Evolutionary conservation across 176 grass and related monocot species (phyloP).

Genomic region (Oryza longistaminata): DNA sequence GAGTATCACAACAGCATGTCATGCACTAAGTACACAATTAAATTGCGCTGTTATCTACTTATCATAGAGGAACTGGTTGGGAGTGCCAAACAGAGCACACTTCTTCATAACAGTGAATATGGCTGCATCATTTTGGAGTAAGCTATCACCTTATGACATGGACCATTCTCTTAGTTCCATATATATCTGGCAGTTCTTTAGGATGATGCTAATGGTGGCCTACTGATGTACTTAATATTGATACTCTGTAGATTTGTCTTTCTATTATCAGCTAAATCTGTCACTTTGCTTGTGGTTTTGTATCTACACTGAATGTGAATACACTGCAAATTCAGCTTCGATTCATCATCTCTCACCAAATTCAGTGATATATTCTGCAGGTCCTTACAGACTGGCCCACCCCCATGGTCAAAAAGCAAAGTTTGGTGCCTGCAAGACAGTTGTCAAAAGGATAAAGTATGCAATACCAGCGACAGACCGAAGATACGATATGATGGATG

Average conservation of each 20-base stretch:
- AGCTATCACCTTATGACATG: not conserved
- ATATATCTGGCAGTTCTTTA: not conserved
- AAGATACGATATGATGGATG: slow-evolving; percentile 28
- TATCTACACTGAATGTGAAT: not conserved
- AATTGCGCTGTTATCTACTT: too few species aligned
- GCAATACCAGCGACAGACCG: slow-evolving; percentile 22
- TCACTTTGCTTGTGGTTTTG: not conserved
- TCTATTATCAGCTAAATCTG: not conserved
- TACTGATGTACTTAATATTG: not conserved
- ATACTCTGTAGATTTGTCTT: not conserved
- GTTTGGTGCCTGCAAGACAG: slow-evolving; percentile 24
- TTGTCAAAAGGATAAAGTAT: slow-evolving; percentile 36
- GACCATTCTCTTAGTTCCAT: not conserved
- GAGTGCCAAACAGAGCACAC: slow-evolving; percentile 1
- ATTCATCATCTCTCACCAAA: slow-evolving; percentile 28
- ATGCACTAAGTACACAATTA: not conserved
- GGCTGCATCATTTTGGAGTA: not conserved
- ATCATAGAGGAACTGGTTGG: not conserved
- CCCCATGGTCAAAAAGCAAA: slow-evolving; percentile 22
- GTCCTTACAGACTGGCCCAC: slow-evolving; percentile 21
- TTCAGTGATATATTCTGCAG: not conserved
- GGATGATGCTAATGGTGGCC: too few species aligned
- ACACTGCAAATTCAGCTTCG: not conserved
- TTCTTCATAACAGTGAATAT: slow-evolving; percentile 4
- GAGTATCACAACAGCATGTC: not conserved